A percentile compares a stretch with the other conserved stretches of the same genome.
Conservation (phyloP, 176 grass and related monocot species). For the Aegilops sharonensis region DNA sequence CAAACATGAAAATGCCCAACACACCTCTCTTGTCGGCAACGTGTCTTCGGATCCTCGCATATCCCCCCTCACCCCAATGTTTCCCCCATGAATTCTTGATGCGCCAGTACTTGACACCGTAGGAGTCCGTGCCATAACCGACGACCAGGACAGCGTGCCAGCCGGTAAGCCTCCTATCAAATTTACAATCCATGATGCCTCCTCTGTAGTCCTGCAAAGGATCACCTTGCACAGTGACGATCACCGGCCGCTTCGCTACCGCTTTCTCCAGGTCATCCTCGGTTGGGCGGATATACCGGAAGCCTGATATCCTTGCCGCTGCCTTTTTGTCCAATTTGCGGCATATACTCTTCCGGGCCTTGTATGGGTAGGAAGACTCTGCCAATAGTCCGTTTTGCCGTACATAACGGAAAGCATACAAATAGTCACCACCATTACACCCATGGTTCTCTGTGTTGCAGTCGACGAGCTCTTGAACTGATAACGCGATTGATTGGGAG, state of each 20-base stretch:
- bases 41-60: not conserved
- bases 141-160: not conserved
- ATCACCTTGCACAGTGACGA: not conserved
- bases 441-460: not conserved
- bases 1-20: not conserved
- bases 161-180: not conserved
- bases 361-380: not conserved
- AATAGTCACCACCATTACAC: not conserved
- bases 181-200: too few relatives aligned
- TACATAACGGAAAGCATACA: not conserved
- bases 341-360: not conserved
- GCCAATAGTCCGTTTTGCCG: not conserved
- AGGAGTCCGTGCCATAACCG: not conserved
- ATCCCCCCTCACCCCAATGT: not conserved
- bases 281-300: not conserved
- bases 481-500: not conserved
- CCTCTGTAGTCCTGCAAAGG: too few relatives aligned
- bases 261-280: not conserved
- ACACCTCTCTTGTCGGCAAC: not conserved
- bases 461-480: not conserved
- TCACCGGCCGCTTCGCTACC: not conserved
- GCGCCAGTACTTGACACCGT: not conserved
- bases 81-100: not conserved
- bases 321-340: not conserved
- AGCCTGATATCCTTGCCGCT: not conserved